These are phyloP conservation scores for Aurifilum marmelostoma DNA, from an alignment of 2,329 filamentous ascomycete genomes.

Conservation along the genomic window DNA sequence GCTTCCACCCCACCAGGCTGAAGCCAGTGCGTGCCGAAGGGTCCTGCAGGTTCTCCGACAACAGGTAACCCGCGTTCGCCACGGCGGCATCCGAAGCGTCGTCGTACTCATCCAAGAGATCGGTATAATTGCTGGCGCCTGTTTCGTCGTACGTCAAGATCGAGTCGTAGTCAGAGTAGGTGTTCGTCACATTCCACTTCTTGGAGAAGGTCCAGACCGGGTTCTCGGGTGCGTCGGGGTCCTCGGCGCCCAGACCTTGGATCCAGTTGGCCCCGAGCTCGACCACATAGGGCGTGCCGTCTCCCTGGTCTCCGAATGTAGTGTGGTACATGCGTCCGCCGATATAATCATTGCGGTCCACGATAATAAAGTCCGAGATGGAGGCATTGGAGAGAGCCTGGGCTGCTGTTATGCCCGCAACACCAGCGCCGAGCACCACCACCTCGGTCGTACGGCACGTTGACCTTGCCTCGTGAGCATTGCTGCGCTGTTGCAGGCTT, in stretches of 20 bases:
- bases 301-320: constrained; percentile 53
- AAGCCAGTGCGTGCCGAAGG: constrained; percentile 62
- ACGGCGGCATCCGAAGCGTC: constrained; percentile 49
- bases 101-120: constrained; percentile 55
- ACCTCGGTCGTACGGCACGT: constrained; percentile 43
- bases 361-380: constrained; percentile 64
- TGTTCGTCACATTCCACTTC: constrained; percentile 60
- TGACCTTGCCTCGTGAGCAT: constrained; percentile 1
- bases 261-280: constrained; percentile 72
- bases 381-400: constrained; percentile 65
- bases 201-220: constrained; percentile 66
- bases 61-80: constrained; percentile 58
- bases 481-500: background rate
- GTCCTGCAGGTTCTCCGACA: constrained; percentile 64
- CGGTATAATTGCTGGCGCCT: constrained; percentile 54
- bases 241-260: constrained; percentile 36
- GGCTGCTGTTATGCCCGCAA: constrained; percentile 66
- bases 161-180: constrained; percentile 60
- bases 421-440: constrained; percentile 58
- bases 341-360: constrained; percentile 65
- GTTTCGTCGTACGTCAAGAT: constrained; percentile 64
- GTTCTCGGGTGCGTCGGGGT: constrained; percentile 50
- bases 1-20: constrained; percentile 64
- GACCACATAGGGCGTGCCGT: constrained; percentile 59
- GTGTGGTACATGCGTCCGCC: constrained; percentile 65